Conservation (phyloP, 805 yeast species). For the Hemisphaericaspora nanyangensis region DNA sequence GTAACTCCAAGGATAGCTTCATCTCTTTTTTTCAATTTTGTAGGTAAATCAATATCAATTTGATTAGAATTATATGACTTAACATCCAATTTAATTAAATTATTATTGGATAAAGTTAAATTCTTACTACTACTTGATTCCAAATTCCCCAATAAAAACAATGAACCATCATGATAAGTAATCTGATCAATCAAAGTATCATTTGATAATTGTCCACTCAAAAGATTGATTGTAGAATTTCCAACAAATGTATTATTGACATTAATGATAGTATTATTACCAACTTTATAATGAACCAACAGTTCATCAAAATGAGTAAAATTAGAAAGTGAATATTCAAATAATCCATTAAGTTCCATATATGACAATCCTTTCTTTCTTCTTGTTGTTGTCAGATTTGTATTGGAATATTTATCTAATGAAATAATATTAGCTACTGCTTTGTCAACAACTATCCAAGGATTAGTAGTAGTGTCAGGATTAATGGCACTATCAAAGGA, state of each 20-base stretch:
- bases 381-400: slow-evolving; percentile 18
- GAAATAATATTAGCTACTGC: slow-evolving; percentile 47
- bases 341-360: slow-evolving; percentile 64
- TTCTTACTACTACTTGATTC: slow-evolving; percentile 28
- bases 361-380: slow-evolving; percentile 14
- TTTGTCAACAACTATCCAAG: slow-evolving; percentile 70
- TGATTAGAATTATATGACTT: slow-evolving; percentile 30
- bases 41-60: slow-evolving; percentile 13
- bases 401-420: slow-evolving; percentile 37
- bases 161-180: slow-evolving; percentile 23
- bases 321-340: slow-evolving; percentile 75
- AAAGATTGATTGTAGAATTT: slow-evolving; percentile 34
- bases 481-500: slow-evolving; percentile 22
- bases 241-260: slow-evolving; percentile 35
- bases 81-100: slow-evolving; percentile 25
- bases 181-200: slow-evolving; percentile 35
- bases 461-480: slow-evolving; percentile 13
- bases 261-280: slow-evolving; percentile 19
- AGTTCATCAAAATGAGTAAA: slow-evolving; percentile 41
- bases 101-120: slow-evolving; percentile 23
- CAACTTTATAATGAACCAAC: slow-evolving; percentile 18
- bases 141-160: slow-evolving; percentile 49
- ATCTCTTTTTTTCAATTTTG: slow-evolving; percentile 15
- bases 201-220: slow-evolving; percentile 25
- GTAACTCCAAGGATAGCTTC: slow-evolving; percentile 23